Percentiles rank a stretch among this genome's conserved stretches.
Evolutionary conservation across 441 rosid species (phyloP).

Genomic region (Theobroma grandiflorum): DNA sequence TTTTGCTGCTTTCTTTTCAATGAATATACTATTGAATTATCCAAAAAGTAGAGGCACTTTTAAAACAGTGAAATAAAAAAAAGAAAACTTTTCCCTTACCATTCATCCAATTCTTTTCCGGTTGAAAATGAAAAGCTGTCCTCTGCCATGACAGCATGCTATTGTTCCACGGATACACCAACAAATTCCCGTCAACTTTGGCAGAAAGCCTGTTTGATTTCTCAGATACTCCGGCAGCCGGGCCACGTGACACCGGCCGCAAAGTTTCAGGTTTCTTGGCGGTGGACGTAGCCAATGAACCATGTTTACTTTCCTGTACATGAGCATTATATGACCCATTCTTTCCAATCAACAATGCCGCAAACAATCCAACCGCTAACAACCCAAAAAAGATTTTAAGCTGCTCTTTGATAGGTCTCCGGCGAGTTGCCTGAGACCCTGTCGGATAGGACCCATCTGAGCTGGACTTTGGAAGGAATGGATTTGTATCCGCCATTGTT

Average conservation of each 20-base stretch:
- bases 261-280: conserved; percentile 21
- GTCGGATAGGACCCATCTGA: conserved; percentile 24
- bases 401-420: conserved; percentile 34
- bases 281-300: neutral
- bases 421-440: conserved; percentile 22
- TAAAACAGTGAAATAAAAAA: neutral
- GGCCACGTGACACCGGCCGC: conserved; percentile 53
- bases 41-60: neutral
- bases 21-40: neutral
- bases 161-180: conserved; percentile 73
- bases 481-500: conserved; percentile 34
- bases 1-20: neutral
- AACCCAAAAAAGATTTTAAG: conserved; percentile 46
- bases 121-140: conserved; percentile 91
- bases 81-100: conserved; percentile 44
- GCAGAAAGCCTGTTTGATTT: conserved; percentile 50
- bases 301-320: conserved; percentile 9
- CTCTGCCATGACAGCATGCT: conserved; percentile 94
- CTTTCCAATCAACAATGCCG: conserved; percentile 36
- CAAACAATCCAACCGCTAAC: conserved; percentile 43
- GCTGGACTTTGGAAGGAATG: conserved; percentile 34
- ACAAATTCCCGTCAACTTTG: neutral
- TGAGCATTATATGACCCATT: neutral
- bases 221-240: conserved; percentile 79
- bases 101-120: conserved; percentile 93